Percentiles rank a stretch among this genome's conserved stretches.
Conservation (phyloP, 352 stramenopile genomes). For the Globisporangium cystogenes region DNA sequence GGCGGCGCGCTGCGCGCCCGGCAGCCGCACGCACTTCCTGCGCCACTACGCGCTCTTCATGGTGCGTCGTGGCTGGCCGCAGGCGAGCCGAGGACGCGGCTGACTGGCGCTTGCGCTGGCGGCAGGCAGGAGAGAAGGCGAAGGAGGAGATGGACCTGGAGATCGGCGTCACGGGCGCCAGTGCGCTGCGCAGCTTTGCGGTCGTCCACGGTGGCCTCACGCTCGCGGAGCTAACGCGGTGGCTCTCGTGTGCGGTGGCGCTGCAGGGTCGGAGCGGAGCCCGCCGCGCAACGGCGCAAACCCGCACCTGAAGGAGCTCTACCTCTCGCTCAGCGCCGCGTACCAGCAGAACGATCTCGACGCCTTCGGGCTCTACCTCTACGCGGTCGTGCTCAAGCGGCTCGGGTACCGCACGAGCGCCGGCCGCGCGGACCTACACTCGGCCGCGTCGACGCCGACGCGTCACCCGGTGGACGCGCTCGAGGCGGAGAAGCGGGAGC, state of each 20-base stretch:
- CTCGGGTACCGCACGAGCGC: constrained; percentile 59
- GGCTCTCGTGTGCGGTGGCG: constrained; percentile 1
- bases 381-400: constrained; percentile 63
- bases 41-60: constrained; percentile 71
- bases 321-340: constrained; percentile 36
- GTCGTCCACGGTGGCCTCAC: background rate
- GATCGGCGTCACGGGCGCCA: constrained; percentile 51
- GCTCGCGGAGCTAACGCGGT: background rate
- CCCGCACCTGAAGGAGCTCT: constrained; percentile 70
- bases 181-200: constrained; percentile 16
- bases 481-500: constrained; percentile 34
- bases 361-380: constrained; percentile 77
- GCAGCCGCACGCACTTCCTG: constrained; percentile 55
- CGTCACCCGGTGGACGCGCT: constrained; percentile 27
- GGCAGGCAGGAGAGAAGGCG: constrained; percentile 68
- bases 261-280: constrained; percentile 25
- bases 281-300: constrained; percentile 45
- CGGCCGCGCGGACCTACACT: constrained; percentile 15
- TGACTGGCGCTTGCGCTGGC: background rate
- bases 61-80: constrained; percentile 24
- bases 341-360: constrained; percentile 58
- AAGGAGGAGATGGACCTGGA: constrained; percentile 78
- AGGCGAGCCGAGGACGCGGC: too few relatives aligned
- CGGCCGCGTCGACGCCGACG: constrained; percentile 23
- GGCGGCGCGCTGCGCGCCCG: background rate